phyloP scores from a whole-genome alignment of 352 stramenopile genomes.

The Hyaloperonospora brassicae region DNA sequence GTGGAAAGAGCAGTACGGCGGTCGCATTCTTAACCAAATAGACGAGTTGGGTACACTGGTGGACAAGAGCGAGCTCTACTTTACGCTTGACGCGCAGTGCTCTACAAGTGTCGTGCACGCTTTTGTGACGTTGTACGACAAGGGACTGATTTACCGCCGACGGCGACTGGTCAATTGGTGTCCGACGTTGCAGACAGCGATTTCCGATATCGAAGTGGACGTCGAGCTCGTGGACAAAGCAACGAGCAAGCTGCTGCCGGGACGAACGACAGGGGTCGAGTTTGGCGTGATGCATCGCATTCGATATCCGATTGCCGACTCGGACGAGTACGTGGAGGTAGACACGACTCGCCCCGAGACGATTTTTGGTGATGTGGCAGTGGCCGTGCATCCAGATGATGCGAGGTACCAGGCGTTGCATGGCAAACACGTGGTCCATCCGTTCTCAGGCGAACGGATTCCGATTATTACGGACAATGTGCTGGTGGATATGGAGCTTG shows the following conservation, averaged over 20 bases:
- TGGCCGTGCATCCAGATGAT: constrained; percentile 97
- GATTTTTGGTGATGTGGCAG: constrained; percentile 97
- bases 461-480: constrained; percentile 93
- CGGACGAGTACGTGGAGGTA: constrained; percentile 82
- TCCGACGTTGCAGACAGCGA: constrained; percentile 91
- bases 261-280: constrained; percentile 59
- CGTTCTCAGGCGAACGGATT: constrained; percentile 86
- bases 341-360: constrained; percentile 98
- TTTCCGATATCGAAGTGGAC: constrained; percentile 97
- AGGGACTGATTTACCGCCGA: constrained; percentile 94
- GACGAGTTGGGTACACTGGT: constrained; percentile 90
- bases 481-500: constrained; percentile 98
- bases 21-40: constrained; percentile 93
- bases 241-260: constrained; percentile 67
- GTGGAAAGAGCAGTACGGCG: constrained; percentile 98
- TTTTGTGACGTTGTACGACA: constrained; percentile 90
- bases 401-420: constrained; percentile 91
- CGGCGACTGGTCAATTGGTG: constrained; percentile 98
- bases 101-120: constrained; percentile 57
- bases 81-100: constrained; percentile 97
- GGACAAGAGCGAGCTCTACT: constrained; percentile 95
- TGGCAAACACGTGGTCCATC: constrained; percentile 93
- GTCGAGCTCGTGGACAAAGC: constrained; percentile 91
- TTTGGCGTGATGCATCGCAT: constrained; percentile 84
- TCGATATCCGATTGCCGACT: constrained; percentile 58